Evolutionary conservation across 768 basidiomycete species (phyloP).

Genomic region (Lactarius evosmus): DNA sequence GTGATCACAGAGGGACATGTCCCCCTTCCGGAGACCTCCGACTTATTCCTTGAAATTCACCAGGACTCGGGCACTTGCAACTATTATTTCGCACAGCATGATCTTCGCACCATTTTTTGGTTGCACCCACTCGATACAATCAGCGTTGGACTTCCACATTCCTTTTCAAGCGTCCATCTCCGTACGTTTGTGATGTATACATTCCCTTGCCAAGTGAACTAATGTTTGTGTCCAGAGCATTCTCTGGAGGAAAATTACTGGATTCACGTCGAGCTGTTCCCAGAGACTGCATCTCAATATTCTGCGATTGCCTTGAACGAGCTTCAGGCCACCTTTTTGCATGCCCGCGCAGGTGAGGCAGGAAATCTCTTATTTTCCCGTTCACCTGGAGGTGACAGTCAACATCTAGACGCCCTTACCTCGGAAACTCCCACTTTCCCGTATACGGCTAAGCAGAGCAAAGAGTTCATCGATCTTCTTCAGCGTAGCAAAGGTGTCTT

Average conservation of each 20-base stretch:
- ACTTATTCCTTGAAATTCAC: constrained; percentile 16
- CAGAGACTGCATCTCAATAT: too few relatives aligned
- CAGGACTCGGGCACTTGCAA: neutral
- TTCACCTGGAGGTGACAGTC: too few relatives aligned
- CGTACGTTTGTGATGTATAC: neutral
- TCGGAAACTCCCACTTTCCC: too few relatives aligned
- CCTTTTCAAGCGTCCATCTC: neutral
- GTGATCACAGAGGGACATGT: neutral
- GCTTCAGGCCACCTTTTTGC: too few relatives aligned
- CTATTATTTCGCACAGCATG: constrained; percentile 18
- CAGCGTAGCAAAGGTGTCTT: too few relatives aligned
- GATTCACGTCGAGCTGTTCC: too few relatives aligned
- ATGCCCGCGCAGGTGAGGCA: too few relatives aligned
- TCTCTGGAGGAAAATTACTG: constrained; percentile 11
- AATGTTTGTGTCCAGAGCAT: neutral
- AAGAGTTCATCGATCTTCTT: too few relatives aligned
- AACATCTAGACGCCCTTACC: too few relatives aligned
- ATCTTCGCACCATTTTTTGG: constrained; percentile 9
- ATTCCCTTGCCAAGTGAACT: neutral
- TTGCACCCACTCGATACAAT: neutral
- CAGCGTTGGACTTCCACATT: neutral
- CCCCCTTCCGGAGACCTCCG: neutral
- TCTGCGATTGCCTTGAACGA: too few relatives aligned
- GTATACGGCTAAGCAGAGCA: too few relatives aligned
- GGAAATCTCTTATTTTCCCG: too few relatives aligned